Conservation (phyloP, 2,329 filamentous ascomycete species). For the Cordyceps cateniannulata region DNA sequence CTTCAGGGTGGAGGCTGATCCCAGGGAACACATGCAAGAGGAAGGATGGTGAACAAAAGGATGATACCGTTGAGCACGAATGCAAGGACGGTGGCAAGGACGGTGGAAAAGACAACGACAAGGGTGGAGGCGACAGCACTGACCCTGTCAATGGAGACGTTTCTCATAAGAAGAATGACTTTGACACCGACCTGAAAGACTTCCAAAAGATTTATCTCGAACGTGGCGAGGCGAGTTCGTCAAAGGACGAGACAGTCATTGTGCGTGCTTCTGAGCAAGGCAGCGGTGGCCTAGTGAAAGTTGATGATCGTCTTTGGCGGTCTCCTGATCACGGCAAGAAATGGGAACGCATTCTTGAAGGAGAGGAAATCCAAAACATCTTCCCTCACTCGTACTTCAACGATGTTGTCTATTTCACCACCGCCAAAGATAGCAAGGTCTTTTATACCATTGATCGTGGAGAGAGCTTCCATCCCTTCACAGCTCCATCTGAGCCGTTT, state of each 20-base stretch:
- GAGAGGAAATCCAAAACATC: constrained; percentile 63
- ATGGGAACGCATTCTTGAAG: constrained; percentile 66
- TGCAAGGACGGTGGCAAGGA: constrained; percentile 44
- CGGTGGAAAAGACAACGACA: constrained; percentile 39
- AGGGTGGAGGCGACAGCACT: background rate
- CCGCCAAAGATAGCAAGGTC: constrained; percentile 51
- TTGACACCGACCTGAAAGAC: constrained; percentile 49
- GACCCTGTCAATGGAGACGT: constrained; percentile 62
- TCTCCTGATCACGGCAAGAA: constrained; percentile 82
- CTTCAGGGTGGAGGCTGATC: constrained; percentile 87
- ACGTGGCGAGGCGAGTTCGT: constrained; percentile 56
- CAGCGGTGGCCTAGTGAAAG: constrained; percentile 23
- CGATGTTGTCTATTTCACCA: constrained; percentile 83
- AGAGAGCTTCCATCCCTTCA: constrained; percentile 64
- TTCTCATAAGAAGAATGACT: constrained; percentile 50
- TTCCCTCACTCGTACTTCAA: constrained; percentile 75
- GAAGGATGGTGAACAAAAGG: constrained; percentile 55
- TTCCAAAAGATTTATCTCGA: constrained; percentile 71
- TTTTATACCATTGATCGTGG: constrained; percentile 80
- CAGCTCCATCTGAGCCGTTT: constrained; percentile 53
- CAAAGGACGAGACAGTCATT: constrained; percentile 66
- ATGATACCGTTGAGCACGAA: constrained; percentile 65
- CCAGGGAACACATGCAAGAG: constrained; percentile 71
- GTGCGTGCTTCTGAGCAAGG: constrained; percentile 38
- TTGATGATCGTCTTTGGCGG: constrained; percentile 59